Base-by-base conservation (phyloP, 441 rosid genomes). In the Hura crepitans region DNA sequence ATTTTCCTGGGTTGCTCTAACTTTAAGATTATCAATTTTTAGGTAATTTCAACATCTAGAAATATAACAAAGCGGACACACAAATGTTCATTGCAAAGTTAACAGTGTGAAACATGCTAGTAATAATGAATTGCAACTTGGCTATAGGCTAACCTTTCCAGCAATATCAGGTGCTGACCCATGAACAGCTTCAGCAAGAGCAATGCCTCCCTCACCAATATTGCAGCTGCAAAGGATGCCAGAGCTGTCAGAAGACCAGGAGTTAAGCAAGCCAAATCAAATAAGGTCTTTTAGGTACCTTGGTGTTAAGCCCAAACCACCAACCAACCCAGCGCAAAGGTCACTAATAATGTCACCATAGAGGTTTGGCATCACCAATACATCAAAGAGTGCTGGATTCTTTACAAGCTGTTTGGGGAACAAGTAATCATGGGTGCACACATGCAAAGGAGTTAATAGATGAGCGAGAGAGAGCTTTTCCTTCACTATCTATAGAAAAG, bases 101-200 rank as follows among this genome's bases (percentile, higher is more conserved):
- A 22, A 14, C 39, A n/a, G 42, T 13, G 25, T 6, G 17, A 12
- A 61, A 15, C 49, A 50, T 22, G 12, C 33, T 39, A 11, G 50
- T n/a, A 62, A 56, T 22, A 55, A 46, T 66, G 35, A 58, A 65
- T 54, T 15, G 56, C 35, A 57, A 69, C 35, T 60, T 46, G 55
- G 23, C 61, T 54, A 64, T 25, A 10, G 62, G 76, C 96, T 77
- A 80, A 92, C 99, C 97, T 90, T 95, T 74, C 99, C 98, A 31
- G 99, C 97, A 76, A 95, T 95, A 79, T 95, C 99, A 74, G 99
- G 99, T 46, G 98, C 99, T 68, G 99, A 95, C 66, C 98, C 98
- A 74, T 92, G 99, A 15, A 95, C 99, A 70, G 98, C 99, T 88
- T 95, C 99, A 69, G 98, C 98, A 72, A 95, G 98, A 66, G 92